Evolutionary conservation across 805 yeast genomes (phyloP).

Genomic region (Schwanniomyces pseudopolymorphus): DNA sequence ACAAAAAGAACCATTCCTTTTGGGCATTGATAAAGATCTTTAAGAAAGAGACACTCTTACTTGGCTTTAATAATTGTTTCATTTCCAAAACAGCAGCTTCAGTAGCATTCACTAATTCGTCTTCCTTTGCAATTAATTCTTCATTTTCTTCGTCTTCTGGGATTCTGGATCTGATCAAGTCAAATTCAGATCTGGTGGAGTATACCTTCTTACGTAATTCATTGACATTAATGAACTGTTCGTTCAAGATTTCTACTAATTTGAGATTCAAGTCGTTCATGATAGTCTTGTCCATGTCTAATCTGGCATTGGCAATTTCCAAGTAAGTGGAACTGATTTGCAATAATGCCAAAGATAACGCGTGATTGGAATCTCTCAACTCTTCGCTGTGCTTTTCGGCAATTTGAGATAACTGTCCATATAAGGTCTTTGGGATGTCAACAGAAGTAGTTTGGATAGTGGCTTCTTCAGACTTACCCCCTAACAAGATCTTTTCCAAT

Average conservation of each 20-base stretch:
- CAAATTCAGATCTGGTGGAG: conserved; percentile 67
- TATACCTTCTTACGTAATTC: conserved; percentile 68
- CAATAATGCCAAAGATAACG: conserved; percentile 54
- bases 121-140: conserved; percentile 61
- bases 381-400: conserved; percentile 51
- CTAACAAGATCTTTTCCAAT: conserved; percentile 56
- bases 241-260: conserved; percentile 51
- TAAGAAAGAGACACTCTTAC: conserved; percentile 60
- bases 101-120: conserved; percentile 77
- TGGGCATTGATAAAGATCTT: conserved; percentile 71
- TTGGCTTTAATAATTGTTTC: conserved; percentile 69
- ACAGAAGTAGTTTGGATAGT: conserved; percentile 31
- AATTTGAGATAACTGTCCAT: conserved; percentile 65
- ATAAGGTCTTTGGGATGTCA: conserved; percentile 65
- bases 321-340: conserved; percentile 56
- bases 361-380: conserved; percentile 43
- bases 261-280: conserved; percentile 58
- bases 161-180: conserved; percentile 57
- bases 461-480: conserved; percentile 21
- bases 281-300: conserved; percentile 67
- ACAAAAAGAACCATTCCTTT: conserved; percentile 48
- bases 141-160: conserved; percentile 49
- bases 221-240: conserved; percentile 60
- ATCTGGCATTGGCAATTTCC: conserved; percentile 65
- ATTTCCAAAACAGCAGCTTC: conserved; percentile 76